Evolutionary conservation across 1,284 basidiomycete species (phyloP).

Genomic region (Dichomitus squalens): DNA sequence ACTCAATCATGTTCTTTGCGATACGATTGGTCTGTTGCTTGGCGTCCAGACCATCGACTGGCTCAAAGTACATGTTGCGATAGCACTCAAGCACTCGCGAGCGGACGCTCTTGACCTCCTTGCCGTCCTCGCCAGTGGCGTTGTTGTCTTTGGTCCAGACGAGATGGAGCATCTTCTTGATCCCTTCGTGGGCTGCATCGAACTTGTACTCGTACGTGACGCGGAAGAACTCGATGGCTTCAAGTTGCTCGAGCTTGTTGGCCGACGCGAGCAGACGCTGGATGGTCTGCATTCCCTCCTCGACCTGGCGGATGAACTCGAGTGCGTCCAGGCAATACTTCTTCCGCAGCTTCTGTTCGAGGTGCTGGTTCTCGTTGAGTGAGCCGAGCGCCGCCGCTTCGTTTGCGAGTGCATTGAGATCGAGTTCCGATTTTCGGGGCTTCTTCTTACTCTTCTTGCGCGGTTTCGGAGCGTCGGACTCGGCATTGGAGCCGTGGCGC

Average conservation of each 20-base stretch:
- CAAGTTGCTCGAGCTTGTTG: constrained; percentile 92
- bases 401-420: constrained; percentile 62
- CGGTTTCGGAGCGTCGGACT: constrained; percentile 19
- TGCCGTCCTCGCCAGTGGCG: constrained; percentile 83
- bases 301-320: constrained; percentile 83
- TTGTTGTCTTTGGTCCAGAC: constrained; percentile 97
- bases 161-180: constrained; percentile 96
- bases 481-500: constrained; percentile 31
- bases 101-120: constrained; percentile 88
- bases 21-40: constrained; percentile 93
- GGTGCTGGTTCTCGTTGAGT: constrained; percentile 65
- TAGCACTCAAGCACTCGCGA: constrained; percentile 92
- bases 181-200: constrained; percentile 73
- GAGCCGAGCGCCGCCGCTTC: constrained; percentile 71
- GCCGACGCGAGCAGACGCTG: constrained; percentile 86
- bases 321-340: constrained; percentile 90
- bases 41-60: constrained; percentile 59
- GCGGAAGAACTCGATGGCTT: constrained; percentile 95
- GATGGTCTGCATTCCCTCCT: constrained; percentile 76
- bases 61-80: constrained; percentile 87
- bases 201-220: constrained; percentile 86
- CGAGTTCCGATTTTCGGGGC: constrained; percentile 69
- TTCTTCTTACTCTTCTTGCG: constrained; percentile 49
- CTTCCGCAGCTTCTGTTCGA: constrained; percentile 78
- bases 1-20: constrained; percentile 60